Conservation (phyloP, 345 rosid species). For the Brassica cretica region DNA sequence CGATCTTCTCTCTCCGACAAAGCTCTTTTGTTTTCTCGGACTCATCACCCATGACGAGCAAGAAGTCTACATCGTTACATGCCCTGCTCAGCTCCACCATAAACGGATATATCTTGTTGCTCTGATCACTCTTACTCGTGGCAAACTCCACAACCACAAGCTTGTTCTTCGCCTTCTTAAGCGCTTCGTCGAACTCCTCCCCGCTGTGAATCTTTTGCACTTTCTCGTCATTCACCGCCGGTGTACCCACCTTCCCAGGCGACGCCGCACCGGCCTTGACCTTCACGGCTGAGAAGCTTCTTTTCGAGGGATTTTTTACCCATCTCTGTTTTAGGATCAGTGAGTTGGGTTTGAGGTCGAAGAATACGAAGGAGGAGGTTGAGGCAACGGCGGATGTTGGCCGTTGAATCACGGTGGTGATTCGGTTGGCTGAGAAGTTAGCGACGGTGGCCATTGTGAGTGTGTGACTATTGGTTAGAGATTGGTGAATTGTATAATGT, state of each 20-base stretch:
- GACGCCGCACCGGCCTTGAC: slow-evolving; percentile 53
- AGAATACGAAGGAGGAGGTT: slow-evolving; percentile 31
- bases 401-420: slow-evolving; percentile 36
- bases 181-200: slow-evolving; percentile 76
- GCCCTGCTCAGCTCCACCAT: slow-evolving; percentile 82
- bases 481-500: slow-evolving; percentile 19
- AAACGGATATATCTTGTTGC: slow-evolving; percentile 74
- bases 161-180: slow-evolving; percentile 58
- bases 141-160: slow-evolving; percentile 86
- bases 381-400: slow-evolving; percentile 21
- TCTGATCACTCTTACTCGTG: slow-evolving; percentile 50
- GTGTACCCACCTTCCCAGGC: slow-evolving; percentile 46
- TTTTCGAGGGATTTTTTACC: background rate
- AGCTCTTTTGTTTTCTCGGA: slow-evolving; percentile 74
- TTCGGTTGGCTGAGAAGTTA: slow-evolving; percentile 54
- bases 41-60: slow-evolving; percentile 84
- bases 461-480: slow-evolving; percentile 37
- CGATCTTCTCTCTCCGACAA: slow-evolving; percentile 73
- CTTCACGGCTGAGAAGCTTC: slow-evolving; percentile 20
- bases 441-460: slow-evolving; percentile 46
- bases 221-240: slow-evolving; percentile 49
- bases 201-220: slow-evolving; percentile 64
- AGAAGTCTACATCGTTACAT: slow-evolving; percentile 78
- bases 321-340: background rate
- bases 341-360: slow-evolving; percentile 15